Base-by-base conservation (phyloP, 148 eudicot genomes). In the Silene uniflora region DNA sequence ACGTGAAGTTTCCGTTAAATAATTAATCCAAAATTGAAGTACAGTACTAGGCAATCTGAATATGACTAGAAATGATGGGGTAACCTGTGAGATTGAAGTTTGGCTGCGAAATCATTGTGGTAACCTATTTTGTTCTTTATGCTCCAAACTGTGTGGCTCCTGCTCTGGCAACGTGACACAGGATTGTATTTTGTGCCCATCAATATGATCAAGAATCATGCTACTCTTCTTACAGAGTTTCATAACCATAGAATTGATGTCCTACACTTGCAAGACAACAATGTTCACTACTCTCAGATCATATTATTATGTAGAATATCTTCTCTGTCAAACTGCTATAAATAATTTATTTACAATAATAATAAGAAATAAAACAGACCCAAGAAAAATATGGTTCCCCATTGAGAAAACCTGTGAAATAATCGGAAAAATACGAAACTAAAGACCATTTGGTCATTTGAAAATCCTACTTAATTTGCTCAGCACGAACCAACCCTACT, bases 61-160 rank as follows among this genome's bases (percentile, higher is more conserved):
- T n/a, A n/a, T n/a, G n/a, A n/a, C n/a, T n/a, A n/a, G n/a, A n/a
- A n/a, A n/a, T n/a, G n/a, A n/a, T n/a, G n/a, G n/a, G n/a, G n/a
- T n/a, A n/a, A n/a, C n/a, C n/a, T n/a, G n/a, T n/a, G n/a, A n/a
- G n/a, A n/a, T n/a, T n/a, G n/a, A n/a, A n/a, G n/a, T n/a, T n/a
- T n/a, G n/a, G n/a, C n/a, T n/a, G n/a, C n/a, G n/a, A n/a, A n/a
- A n/a, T n/a, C n/a, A n/a, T n/a, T n/a, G n/a, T n/a, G n/a, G n/a
- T n/a, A n/a, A n/a, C n/a, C 42, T 21, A 39, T 8, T 39, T 76
- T 58, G 67, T 29, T 76, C 23, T 18, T 13, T 58, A 76, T 32
- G 18, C 19, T 58, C 19, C 39, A 42, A 17, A 58, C 55, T 76
- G 11, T 76, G 39, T 76, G 79, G 79, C 24, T 64, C 44, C 44